Percentiles rank a stretch among this genome's conserved stretches.
These are phyloP conservation scores for Pseudocercospora pini-densiflorae DNA, from an alignment of 2,329 filamentous ascomycete genomes.

Conservation along the genomic window DNA sequence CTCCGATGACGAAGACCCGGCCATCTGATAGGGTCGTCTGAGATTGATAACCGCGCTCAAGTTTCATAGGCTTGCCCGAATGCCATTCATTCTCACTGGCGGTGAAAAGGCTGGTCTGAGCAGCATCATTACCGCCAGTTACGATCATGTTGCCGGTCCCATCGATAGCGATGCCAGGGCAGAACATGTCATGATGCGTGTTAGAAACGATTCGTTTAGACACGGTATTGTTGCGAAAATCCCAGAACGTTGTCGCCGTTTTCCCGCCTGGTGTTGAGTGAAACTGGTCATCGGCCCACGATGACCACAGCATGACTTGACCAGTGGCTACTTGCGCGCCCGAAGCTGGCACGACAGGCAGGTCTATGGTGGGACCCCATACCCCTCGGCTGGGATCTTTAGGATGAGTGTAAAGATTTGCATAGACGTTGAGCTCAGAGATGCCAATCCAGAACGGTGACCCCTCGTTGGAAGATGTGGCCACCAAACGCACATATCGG, in stretches of 20 bases:
- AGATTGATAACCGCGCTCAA: slow-evolving; percentile 59
- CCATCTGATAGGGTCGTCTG: slow-evolving; percentile 57
- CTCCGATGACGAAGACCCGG: slow-evolving; percentile 43
- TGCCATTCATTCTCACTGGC: slow-evolving; percentile 46
- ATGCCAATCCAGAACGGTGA: slow-evolving; percentile 14
- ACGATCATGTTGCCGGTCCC: slow-evolving; percentile 57
- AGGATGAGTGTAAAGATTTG: slow-evolving; percentile 12
- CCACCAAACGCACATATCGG: slow-evolving; percentile 11
- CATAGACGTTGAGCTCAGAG: slow-evolving; percentile 13
- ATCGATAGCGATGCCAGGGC: slow-evolving; percentile 59
- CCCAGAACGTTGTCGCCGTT: slow-evolving; percentile 11
- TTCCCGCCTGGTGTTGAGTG: slow-evolving; percentile 14
- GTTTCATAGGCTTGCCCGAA: slow-evolving; percentile 48
- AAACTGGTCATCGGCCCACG: slow-evolving; percentile 13
- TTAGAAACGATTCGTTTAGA: slow-evolving; percentile 9
- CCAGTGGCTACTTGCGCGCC: slow-evolving; percentile 12
- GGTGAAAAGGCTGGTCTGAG: slow-evolving; percentile 56
- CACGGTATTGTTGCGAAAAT: slow-evolving; percentile 13
- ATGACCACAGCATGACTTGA: slow-evolving; percentile 14
- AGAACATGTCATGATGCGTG: slow-evolving; percentile 58
- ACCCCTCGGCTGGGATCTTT: slow-evolving; percentile 7
- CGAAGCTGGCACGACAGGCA: slow-evolving; percentile 14
- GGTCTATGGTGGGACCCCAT: slow-evolving; percentile 13
- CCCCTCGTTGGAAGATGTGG: slow-evolving; percentile 12
- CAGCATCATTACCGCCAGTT: slow-evolving; percentile 58